Base-by-base conservation (phyloP, 2,329 filamentous ascomycete species). In the Knufia fluminis region DNA sequence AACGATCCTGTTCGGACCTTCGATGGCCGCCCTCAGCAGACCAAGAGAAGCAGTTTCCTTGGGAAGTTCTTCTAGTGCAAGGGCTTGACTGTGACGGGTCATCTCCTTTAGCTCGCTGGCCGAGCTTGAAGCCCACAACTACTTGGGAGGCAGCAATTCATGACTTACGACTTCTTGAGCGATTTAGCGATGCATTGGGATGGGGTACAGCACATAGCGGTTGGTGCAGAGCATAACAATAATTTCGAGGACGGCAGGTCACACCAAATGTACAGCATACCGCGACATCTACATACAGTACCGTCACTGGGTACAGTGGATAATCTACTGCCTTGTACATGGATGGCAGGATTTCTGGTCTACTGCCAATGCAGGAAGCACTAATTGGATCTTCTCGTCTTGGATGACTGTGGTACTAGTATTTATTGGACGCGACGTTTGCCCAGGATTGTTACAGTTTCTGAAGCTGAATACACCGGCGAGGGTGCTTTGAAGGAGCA, bases 41-140 rank as follows among this genome's bases (percentile, higher is more conserved):
- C 51, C 39, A 58, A 58, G 52, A 51, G 57, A 19, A 54, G 28
- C 32, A 59, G 57, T 32, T 57, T 59, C 42, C 42, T 59, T 14
- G 57, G 57, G 6, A 51, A 53, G 16, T 50, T 58, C n/a, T 56
- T 58, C 42, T 57, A 44, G 31, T 38, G 33, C 24, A 23, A 40
- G 35, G 19, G 38, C 36, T 33, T n/a, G 9, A 14, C 6, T 14
- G 7, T 12, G 14, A n/a, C 10, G 26, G 10, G 32, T 7, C 33
- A 41, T 22, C 23, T 16, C 20, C n/a, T 17, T 23, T 3, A 12
- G 35, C 45, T 48, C 45, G 45, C 45, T 31, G 33, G 45, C 28
- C 45, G 45, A 40, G 45, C 23, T 8, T 2, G 2, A 19, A 20
- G n/a, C n/a, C 14, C 22, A 23, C n/a, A 4, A n/a, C 28, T 14